phyloP scores from a whole-genome alignment of 1,139 yeast genomes.

The Pichia sp. region DNA sequence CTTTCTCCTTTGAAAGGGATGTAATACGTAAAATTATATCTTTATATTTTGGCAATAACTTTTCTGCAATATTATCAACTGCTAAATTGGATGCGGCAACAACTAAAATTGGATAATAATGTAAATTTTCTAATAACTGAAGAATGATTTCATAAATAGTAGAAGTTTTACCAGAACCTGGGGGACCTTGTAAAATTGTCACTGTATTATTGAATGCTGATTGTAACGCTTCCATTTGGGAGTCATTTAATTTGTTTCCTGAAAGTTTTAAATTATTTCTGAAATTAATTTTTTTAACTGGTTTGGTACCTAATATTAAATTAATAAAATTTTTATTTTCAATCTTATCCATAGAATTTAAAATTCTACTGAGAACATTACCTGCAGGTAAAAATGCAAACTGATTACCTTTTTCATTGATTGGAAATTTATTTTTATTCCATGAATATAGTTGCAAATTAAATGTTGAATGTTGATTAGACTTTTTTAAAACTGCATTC shows the following conservation, averaged over 20 bases:
- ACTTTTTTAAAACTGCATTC: background rate
- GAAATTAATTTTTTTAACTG: constrained; percentile 53
- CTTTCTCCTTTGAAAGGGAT: background rate
- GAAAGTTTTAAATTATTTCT: constrained; percentile 18
- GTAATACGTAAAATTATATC: background rate
- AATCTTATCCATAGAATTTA: constrained; percentile 58
- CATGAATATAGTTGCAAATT: constrained; percentile 51
- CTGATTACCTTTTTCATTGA: constrained; percentile 23
- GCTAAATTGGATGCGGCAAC: background rate
- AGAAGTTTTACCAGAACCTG: background rate
- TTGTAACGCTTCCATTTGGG: constrained; percentile 40
- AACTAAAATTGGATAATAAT: background rate
- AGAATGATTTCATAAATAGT: background rate
- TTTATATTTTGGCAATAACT: background rate
- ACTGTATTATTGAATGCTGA: too few relatives aligned
- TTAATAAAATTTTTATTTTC: constrained; percentile 51
- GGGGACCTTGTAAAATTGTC: constrained; percentile 1
- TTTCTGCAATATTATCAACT: background rate
- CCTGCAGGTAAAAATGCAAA: constrained; percentile 56
- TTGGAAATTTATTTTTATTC: constrained; percentile 49
- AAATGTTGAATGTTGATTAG: constrained; percentile 14
- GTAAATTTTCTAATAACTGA: background rate
- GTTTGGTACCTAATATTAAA: constrained; percentile 55
- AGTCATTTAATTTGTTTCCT: constrained; percentile 41
- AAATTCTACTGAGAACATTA: constrained; percentile 54